These are phyloP conservation scores for Annulohypoxylon moriforme DNA, from an alignment of 495 filamentous ascomycete genomes.

Conservation along the genomic window DNA sequence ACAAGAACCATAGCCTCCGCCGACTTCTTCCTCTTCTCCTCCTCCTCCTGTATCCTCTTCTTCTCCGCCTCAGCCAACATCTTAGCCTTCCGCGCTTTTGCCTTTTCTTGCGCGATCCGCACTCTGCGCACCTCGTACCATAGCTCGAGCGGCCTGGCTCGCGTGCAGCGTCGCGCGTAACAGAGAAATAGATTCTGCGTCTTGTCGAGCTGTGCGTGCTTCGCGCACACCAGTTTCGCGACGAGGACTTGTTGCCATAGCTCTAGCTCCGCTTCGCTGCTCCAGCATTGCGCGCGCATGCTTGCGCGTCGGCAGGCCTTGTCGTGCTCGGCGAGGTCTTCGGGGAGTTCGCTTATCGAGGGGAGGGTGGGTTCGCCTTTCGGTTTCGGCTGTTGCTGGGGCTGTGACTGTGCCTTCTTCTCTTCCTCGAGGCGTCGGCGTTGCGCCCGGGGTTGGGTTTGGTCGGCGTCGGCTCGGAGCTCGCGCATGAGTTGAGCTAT, in stretches of 20 bases:
- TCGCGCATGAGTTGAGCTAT: no score
- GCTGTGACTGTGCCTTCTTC: no score
- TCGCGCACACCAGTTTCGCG: not conserved
- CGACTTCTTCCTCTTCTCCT: not conserved
- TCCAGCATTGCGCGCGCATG: not conserved
- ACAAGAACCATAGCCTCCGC: not conserved
- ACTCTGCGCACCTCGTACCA: conserved; percentile 11
- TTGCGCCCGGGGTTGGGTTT: no score
- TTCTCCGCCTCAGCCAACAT: not conserved
- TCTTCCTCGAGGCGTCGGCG: no score
- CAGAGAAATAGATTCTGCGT: no score
- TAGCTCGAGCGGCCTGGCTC: conserved; percentile 9
- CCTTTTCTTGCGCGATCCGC: not conserved
- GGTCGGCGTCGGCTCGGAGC: no score
- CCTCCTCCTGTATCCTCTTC: not conserved
- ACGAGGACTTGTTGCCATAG: conserved; percentile 8
- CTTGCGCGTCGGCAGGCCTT: not conserved
- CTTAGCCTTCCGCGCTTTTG: not conserved
- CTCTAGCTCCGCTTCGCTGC: not conserved
- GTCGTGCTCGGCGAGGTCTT: no score
- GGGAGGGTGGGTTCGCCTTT: not conserved
- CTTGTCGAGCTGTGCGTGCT: conserved; percentile 15
- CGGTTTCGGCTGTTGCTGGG: no score
- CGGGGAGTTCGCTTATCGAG: not conserved
- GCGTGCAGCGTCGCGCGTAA: not conserved